phyloP scores from a whole-genome alignment of 2,329 filamentous ascomycete species.

The Penicillium sp. region DNA sequence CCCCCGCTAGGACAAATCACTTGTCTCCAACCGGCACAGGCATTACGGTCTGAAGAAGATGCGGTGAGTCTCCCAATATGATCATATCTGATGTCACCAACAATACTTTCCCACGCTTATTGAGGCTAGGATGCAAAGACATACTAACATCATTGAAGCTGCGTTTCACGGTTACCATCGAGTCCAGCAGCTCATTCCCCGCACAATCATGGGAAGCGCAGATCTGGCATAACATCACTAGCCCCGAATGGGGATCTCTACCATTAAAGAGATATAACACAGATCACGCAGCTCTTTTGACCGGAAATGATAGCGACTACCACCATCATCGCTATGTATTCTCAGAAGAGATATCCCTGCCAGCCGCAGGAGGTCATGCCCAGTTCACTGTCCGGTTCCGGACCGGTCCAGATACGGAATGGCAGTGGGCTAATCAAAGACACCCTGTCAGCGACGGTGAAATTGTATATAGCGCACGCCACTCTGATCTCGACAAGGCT shows the following conservation, averaged over 20 bases:
- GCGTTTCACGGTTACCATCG: slow-evolving; percentile 67
- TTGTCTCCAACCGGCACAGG: slow-evolving; percentile 48
- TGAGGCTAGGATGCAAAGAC: rapidly evolving
- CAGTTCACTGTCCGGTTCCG: slow-evolving; percentile 49
- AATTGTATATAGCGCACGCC: slow-evolving; percentile 39
- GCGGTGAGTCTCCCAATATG: slow-evolving; percentile 22
- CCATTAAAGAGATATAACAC: slow-evolving; percentile 49
- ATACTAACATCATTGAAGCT: slow-evolving; percentile 39
- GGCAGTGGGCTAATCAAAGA: slow-evolving; percentile 49
- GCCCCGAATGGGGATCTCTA: slow-evolving; percentile 60
- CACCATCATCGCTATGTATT: slow-evolving; percentile 39
- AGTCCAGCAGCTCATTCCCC: slow-evolving; percentile 58
- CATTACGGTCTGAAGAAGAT: slow-evolving; percentile 20
- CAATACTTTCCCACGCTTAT: not conserved
- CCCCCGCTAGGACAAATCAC: slow-evolving; percentile 78
- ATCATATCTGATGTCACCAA: not conserved
- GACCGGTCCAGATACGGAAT: slow-evolving; percentile 36
- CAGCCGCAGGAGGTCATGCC: slow-evolving; percentile 30
- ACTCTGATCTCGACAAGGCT: slow-evolving; percentile 8
- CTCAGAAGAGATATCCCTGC: slow-evolving; percentile 31
- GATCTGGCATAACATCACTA: slow-evolving; percentile 69
- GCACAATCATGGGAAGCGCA: slow-evolving; percentile 68
- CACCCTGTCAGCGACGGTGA: slow-evolving; percentile 43
- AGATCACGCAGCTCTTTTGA: slow-evolving; percentile 32
- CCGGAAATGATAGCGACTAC: slow-evolving; percentile 20